Evolutionary conservation across 169 alveolate genomes (phyloP).

Genomic region (Plasmodium inui): DNA sequence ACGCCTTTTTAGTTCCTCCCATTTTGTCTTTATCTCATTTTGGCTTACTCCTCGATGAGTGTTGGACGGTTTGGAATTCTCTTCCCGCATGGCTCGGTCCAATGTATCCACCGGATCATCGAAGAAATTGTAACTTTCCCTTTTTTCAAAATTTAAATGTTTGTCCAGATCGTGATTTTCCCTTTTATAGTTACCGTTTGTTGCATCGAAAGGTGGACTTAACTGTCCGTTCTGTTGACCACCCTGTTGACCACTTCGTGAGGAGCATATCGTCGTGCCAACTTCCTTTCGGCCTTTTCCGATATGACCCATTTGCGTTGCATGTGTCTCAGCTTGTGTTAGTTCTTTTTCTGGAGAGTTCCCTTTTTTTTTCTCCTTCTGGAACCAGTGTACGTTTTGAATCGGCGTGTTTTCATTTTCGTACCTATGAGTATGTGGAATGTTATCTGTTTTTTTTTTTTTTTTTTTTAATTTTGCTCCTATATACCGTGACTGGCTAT

Average conservation of each 20-base stretch:
- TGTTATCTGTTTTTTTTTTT: background rate
- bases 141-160: conserved; percentile 16
- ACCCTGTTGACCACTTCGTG: background rate
- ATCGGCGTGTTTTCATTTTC: background rate
- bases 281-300: background rate
- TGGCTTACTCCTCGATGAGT: background rate
- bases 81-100: background rate
- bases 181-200: background rate
- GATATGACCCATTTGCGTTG: background rate
- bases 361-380: background rate
- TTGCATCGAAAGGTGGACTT: background rate
- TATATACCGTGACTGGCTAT: background rate
- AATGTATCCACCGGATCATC: background rate
- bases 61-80: background rate
- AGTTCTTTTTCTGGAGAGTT: background rate
- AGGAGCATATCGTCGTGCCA: background rate
- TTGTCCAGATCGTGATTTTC: background rate
- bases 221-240: background rate
- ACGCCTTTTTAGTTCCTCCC: background rate
- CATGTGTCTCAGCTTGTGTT: background rate
- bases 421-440: background rate
- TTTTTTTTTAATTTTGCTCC: background rate
- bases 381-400: background rate
- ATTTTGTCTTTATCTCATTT: background rate
- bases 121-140: background rate